Evolutionary conservation across 805 yeast genomes (phyloP).

Genomic region (Candida xiaguanensis): DNA sequence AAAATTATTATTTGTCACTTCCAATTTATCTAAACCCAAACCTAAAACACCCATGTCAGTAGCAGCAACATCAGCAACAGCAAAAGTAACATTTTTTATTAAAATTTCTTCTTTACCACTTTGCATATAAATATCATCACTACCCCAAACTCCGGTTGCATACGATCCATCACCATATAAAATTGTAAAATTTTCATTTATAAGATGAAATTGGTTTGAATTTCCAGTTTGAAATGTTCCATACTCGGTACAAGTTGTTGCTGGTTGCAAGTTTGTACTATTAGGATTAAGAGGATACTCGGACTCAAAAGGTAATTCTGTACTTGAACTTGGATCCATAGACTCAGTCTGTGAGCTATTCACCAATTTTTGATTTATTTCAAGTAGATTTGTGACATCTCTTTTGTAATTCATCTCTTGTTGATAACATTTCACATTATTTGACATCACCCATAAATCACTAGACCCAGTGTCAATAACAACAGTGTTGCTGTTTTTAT

Average conservation of each 20-base stretch:
- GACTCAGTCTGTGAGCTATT: no score
- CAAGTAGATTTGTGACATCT: neutral
- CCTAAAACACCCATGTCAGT: constrained; percentile 21
- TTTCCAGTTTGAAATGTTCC: constrained; percentile 35
- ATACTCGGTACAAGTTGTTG: constrained; percentile 23
- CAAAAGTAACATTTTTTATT: constrained; percentile 11
- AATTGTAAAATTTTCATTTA: constrained; percentile 3
- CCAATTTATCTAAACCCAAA: constrained; percentile 16
- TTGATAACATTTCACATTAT: constrained; percentile 10
- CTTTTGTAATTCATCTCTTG: neutral
- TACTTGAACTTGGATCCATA: neutral
- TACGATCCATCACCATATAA: constrained; percentile 46
- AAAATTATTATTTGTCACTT: constrained; percentile 15
- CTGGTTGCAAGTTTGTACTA: neutral
- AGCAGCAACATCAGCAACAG: constrained; percentile 12
- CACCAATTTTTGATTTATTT: neutral
- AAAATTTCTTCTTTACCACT: neutral
- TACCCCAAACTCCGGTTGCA: constrained; percentile 49
- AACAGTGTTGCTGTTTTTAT: constrained; percentile 15
- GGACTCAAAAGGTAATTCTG: neutral
- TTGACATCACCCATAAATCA: constrained; percentile 18
- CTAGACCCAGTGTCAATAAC: constrained; percentile 16
- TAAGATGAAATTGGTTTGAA: constrained; percentile 27
- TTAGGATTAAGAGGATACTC: neutral
- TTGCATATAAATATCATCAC: constrained; percentile 15